Conservation (phyloP, 2,329 filamentous ascomycete species). For the Clarireedia homoeocarpa region DNA sequence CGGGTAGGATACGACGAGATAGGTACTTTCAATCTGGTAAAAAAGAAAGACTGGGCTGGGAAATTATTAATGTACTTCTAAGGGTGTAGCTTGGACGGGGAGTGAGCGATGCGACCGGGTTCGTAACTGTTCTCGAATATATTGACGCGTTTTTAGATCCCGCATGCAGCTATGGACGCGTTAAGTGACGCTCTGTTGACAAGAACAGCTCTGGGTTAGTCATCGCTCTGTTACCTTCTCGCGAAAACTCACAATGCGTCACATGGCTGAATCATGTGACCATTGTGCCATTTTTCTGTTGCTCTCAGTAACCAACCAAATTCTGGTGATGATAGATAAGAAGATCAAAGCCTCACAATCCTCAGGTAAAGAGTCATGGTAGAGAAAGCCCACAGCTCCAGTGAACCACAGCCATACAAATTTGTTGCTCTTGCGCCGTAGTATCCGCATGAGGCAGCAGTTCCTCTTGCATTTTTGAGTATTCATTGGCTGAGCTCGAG, state of each 20-base stretch:
- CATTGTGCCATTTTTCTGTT: background rate
- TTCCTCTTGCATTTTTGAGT: constrained; percentile 5
- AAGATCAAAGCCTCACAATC: background rate
- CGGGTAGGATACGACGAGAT: background rate
- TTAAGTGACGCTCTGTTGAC: too few species aligned
- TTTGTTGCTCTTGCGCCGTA: constrained; percentile 3
- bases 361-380: background rate
- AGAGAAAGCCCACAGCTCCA: background rate
- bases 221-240: too few species aligned
- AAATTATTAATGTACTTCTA: background rate
- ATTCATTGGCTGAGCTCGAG: background rate
- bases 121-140: too few species aligned
- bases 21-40: background rate
- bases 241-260: too few species aligned
- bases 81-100: background rate
- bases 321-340: too few species aligned
- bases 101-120: background rate
- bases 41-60: background rate
- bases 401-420: background rate
- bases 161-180: too few species aligned
- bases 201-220: too few species aligned
- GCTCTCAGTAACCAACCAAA: background rate
- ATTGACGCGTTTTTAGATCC: too few species aligned
- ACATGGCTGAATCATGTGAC: background rate
- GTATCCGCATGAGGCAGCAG: constrained; percentile 12